Base-by-base conservation (phyloP, 73 alveolate species). In the Effrenium voratum region DNA sequence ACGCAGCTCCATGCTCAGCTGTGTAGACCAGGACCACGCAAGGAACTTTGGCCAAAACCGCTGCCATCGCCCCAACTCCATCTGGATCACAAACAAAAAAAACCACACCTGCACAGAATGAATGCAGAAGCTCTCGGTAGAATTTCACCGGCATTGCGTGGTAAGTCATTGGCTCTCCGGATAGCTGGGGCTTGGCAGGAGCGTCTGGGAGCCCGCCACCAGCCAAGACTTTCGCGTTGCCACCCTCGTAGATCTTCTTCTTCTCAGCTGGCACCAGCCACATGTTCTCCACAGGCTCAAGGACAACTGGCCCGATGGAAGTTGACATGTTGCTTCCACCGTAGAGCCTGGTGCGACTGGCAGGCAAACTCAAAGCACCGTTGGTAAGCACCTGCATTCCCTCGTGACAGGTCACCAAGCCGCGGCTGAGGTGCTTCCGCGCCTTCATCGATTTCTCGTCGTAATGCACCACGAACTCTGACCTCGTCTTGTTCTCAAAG, bases 141-240 rank as follows among this genome's bases (percentile, higher is more conserved):
- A 72, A 72, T 36, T 72, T 72, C 52, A 72, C 46, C 1, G 83
- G 83, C 83, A 72, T 72, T 5, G 50, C 8, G 52, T 72, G 83
- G 30, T 1, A 72, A 28, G 83, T 34, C 83, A 72, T 72, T 8
- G 83, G 83, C 3, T 72, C 83, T 13, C 83, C 83, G 38, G 83
- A n/a, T 49, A 72, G 26, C 12, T 72, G 50, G 5, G 83, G 83
- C 49, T 72, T 49, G 36, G 26, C 12, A 34, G 50, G 5, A 49
- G 83, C 49, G 32, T 72, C 83, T 72, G 83, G 28, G 49, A 40
- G 50, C 49, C 82, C 82, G 82, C 86, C 86, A 16, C 86, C 86
- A 1, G 86, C 86, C 10, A 75, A 57, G 59, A 75, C 86, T 41
- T 75, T 75, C 43, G 86, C 86, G 38, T 75, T 75, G 22, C 86